These are phyloP conservation scores for Penicillium oxalicum DNA, from an alignment of 2,329 filamentous ascomycete species.

Conservation along the genomic window DNA sequence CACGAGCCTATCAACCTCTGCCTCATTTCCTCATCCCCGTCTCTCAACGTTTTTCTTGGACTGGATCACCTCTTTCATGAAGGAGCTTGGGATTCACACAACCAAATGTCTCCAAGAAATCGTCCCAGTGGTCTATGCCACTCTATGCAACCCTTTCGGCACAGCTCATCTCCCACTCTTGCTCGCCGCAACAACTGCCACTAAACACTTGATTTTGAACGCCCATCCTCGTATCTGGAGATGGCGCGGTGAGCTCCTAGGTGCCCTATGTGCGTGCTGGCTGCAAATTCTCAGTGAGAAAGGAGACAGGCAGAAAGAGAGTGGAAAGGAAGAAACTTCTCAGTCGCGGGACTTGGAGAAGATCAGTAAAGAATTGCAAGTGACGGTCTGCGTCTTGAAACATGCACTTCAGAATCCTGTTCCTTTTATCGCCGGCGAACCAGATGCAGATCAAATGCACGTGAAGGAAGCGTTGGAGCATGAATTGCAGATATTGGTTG, in stretches of 20 bases:
- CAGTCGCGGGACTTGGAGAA: slow-evolving; percentile 8
- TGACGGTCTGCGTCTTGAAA: slow-evolving; percentile 25
- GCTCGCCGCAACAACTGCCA: slow-evolving; percentile 46
- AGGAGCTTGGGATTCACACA: slow-evolving; percentile 33
- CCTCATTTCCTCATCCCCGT: slow-evolving; percentile 37
- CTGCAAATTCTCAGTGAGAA: slow-evolving; percentile 45
- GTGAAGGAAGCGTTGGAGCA: slow-evolving; percentile 27
- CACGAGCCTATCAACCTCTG: slow-evolving; percentile 40
- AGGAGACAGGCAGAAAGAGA: slow-evolving; percentile 15
- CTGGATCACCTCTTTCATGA: slow-evolving; percentile 24
- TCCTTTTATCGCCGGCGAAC: slow-evolving; percentile 9
- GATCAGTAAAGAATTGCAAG: slow-evolving; percentile 26
- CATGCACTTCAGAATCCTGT: slow-evolving; percentile 25
- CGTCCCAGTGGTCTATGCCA: slow-evolving; percentile 59
- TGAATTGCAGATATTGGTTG: slow-evolving; percentile 33
- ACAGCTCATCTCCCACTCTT: slow-evolving; percentile 51
- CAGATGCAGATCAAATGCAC: slow-evolving; percentile 16
- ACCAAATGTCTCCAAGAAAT: slow-evolving; percentile 52
- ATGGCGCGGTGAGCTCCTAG: slow-evolving; percentile 60
- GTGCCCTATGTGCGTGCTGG: slow-evolving; percentile 59
- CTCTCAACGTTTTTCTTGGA: slow-evolving; percentile 46
- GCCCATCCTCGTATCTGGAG: slow-evolving; percentile 63
- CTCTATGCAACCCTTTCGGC: slow-evolving; percentile 65
- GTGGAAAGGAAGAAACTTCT: slow-evolving; percentile 4
- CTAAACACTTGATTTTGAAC: slow-evolving; percentile 55